These are phyloP conservation scores for Colletotrichum sp. DNA, from an alignment of 2,329 filamentous ascomycete genomes.

Conservation along the genomic window DNA sequence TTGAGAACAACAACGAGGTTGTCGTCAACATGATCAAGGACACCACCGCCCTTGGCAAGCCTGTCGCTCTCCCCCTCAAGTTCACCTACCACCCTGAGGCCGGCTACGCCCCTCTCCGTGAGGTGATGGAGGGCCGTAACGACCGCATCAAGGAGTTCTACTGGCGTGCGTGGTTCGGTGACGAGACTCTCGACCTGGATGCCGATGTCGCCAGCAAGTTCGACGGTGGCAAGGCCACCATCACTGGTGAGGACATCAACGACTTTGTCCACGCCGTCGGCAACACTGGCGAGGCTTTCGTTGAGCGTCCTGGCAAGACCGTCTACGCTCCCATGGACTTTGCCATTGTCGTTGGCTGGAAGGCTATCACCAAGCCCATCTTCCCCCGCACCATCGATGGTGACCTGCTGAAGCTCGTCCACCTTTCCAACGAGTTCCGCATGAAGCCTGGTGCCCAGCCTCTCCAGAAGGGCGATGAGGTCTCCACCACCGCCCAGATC, in stretches of 20 bases:
- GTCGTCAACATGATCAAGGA: constrained; percentile 91
- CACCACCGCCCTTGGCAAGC: constrained; percentile 81
- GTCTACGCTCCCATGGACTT: constrained; percentile 99
- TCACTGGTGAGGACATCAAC: constrained; percentile 92
- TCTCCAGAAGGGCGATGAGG: constrained; percentile 91
- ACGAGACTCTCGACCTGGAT: constrained; percentile 83
- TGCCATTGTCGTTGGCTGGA: constrained; percentile 97
- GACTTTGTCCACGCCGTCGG: constrained; percentile 99
- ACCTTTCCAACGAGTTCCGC: constrained; percentile 96
- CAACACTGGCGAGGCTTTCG: constrained; percentile 96
- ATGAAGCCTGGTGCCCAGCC: constrained; percentile 97
- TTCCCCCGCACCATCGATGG: constrained; percentile 97
- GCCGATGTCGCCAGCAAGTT: constrained; percentile 86
- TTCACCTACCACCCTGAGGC: constrained; percentile 96
- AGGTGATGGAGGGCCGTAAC: constrained; percentile 95
- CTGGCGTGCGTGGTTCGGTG: constrained; percentile 96
- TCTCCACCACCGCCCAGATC: constrained; percentile 92
- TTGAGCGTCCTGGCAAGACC: constrained; percentile 92
- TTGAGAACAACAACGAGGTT: constrained; percentile 79
- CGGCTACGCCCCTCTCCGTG: constrained; percentile 95
- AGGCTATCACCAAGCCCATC: constrained; percentile 98
- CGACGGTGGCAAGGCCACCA: constrained; percentile 84
- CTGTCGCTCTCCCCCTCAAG: constrained; percentile 82
- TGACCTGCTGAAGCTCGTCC: constrained; percentile 93
- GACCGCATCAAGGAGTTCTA: constrained; percentile 99